phyloP scores from a whole-genome alignment of 164 flowering plant species.

The Vitis rupestris region DNA sequence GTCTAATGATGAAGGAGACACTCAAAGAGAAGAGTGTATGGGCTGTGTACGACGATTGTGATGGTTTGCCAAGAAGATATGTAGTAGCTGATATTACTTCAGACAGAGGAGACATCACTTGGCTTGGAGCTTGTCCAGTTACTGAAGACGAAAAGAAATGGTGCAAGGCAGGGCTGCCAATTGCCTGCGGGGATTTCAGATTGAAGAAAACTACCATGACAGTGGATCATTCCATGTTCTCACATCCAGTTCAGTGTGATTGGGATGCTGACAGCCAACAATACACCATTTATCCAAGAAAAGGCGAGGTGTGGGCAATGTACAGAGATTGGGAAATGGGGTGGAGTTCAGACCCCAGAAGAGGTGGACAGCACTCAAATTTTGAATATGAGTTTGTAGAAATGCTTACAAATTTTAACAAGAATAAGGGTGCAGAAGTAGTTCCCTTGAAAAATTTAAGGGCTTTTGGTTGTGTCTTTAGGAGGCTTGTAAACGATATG shows the following conservation, averaged over 20 bases:
- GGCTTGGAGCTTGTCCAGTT: constrained; percentile 3
- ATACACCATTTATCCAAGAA: constrained; percentile 7
- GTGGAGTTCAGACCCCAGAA: not conserved
- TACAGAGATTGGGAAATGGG: constrained; percentile 7
- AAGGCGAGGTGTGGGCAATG: constrained; percentile 7
- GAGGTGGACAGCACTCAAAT: not conserved
- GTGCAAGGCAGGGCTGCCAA: constrained; percentile 1
- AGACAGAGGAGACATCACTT: not conserved
- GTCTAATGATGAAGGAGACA: not conserved
- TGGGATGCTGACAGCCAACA: not conserved
- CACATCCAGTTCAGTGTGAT: not conserved
- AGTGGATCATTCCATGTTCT: not conserved
- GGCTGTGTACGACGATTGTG: constrained; percentile 3
- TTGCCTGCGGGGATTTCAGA: constrained; percentile 9
- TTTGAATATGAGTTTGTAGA: constrained; percentile 5
- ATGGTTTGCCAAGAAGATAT: not conserved
- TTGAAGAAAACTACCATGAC: not conserved
- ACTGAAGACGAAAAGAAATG: constrained; percentile 5
- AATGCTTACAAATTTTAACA: not conserved
- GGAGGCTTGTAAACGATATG: not conserved
- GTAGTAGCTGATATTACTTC: not conserved
- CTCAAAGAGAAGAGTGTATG: not conserved
- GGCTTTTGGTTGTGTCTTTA: not conserved
- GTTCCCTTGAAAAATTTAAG: not conserved
- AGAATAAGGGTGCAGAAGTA: not conserved